Percentiles rank a stretch among this genome's conserved stretches.
Evolutionary conservation across 305 asterid species (phyloP).

Genomic region (Fraxinus sp.): DNA sequence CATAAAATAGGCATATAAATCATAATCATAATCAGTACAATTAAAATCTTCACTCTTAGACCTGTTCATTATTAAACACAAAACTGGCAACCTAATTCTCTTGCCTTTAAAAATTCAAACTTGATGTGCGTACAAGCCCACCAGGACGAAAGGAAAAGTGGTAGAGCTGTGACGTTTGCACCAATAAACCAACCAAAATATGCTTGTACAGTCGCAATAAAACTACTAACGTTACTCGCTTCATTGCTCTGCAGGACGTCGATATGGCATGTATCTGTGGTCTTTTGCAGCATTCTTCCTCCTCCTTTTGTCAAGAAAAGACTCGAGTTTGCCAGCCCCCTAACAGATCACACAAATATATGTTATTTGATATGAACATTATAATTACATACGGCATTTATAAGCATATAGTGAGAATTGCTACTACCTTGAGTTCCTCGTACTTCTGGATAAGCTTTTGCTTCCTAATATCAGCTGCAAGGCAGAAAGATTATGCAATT

Average conservation of each 20-base stretch:
- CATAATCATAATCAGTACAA: too few species aligned
- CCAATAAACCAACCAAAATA: neutral
- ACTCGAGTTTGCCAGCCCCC: conserved; percentile 76
- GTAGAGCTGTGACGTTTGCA: neutral
- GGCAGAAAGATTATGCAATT: conserved; percentile 4
- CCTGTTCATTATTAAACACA: neutral
- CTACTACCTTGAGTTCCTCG: conserved; percentile 74
- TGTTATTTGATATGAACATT: neutral
- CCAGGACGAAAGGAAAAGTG: neutral
- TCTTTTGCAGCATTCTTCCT: conserved; percentile 86
- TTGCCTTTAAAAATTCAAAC: neutral
- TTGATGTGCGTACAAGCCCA: neutral
- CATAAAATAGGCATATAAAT: too few species aligned
- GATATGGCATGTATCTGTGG: conserved; percentile 81
- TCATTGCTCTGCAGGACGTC: conserved; percentile 50
- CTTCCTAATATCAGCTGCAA: conserved; percentile 78
- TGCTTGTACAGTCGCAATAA: neutral
- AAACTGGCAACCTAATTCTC: neutral
- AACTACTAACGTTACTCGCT: conserved; percentile 20
- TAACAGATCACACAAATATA: conserved; percentile 24
- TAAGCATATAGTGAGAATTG: neutral
- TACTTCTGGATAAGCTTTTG: conserved; percentile 67
- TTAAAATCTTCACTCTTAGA: too few species aligned
- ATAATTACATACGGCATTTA: neutral
- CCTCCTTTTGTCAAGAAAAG: conserved; percentile 78